Base-by-base conservation (phyloP, 2,329 filamentous ascomycete species). In the Plenodomus biglobosus region DNA sequence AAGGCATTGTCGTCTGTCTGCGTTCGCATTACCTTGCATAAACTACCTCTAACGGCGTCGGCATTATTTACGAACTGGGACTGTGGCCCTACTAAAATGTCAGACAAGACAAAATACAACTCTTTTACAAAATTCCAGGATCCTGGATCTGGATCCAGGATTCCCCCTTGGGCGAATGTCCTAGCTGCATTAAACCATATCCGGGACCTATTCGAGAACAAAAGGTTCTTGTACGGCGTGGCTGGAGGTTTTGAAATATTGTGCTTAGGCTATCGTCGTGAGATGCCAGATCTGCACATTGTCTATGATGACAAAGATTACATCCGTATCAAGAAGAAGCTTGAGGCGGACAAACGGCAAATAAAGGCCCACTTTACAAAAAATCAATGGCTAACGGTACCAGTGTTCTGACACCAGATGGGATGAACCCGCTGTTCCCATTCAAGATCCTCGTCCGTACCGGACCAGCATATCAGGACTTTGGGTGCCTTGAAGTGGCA, bases 301-400 rank as follows among this genome's bases (percentile, higher is more conserved):
- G 66, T 65, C 1, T 71, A 70, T 37, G 67, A 70, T 30, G 63
- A 64, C 30, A 59, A 50, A 40, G 65, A 70, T 20, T 70, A 61
- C 35, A 46, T 54, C 17, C 59, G 59, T 7, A 58, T 71, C 8
- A 66, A 58, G 34, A 37, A 46, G 6, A 68, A 68, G 42, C 48
- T 71, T 8, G 62, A 65, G 21, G 40, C 44, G 11, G 64, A 70
- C 22, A 56, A 43, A 35, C 56, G 68, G 66, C 65, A 66, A 32
- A 20, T 20, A 2, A 11, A 18, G 8, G 16, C 6, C 7, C 1
- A 2, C 19, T 17, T 5, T 13, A 24, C 11, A 3, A 10, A 6
- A 18, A 8, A 16, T 24, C 21, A 1, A 27, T n/a, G 3, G 27
- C 59, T 70, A 37, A 68, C 42, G 1, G 36, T 7, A 13, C 16